phyloP scores from a whole-genome alignment of 441 rosid genomes.

The Gossypium schwendimanii region DNA sequence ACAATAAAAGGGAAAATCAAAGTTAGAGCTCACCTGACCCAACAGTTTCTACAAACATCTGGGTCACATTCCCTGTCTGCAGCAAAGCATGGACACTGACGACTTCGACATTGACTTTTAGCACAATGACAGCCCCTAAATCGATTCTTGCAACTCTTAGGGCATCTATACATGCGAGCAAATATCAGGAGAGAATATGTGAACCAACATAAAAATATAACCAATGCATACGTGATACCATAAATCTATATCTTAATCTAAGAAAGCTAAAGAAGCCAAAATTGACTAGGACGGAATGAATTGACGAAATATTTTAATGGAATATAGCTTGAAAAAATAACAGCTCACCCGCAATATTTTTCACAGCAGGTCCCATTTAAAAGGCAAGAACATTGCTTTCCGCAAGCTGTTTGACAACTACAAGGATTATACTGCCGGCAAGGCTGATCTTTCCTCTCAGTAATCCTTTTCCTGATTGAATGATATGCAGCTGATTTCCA shows the following conservation, averaged over 20 bases:
- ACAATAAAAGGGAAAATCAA: constrained; percentile 11
- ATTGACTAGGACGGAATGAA: not conserved
- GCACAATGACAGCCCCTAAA: constrained; percentile 99
- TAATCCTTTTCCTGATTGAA: constrained; percentile 81
- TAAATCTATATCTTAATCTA: not conserved
- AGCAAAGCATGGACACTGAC: constrained; percentile 99
- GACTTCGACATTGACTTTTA: constrained; percentile 97
- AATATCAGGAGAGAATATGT: constrained; percentile 15
- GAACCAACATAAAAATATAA: constrained; percentile 4
- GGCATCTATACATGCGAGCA: constrained; percentile 52
- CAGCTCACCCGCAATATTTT: constrained; percentile 93
- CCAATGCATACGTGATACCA: not conserved
- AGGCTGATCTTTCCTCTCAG: constrained; percentile 97
- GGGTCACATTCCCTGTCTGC: constrained; percentile 99
- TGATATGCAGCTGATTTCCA: constrained; percentile 99
- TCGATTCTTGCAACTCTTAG: constrained; percentile 94
- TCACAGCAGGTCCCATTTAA: constrained; percentile 96
- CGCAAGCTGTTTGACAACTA: constrained; percentile 82
- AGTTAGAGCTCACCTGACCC: constrained; percentile 73
- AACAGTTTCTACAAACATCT: constrained; percentile 97
- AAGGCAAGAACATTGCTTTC: constrained; percentile 86
- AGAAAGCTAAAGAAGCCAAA: not conserved
- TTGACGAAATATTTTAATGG: not conserved
- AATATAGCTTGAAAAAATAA: not conserved
- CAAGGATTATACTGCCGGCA: constrained; percentile 99